Conservation (phyloP, 2,329 filamentous ascomycete species). For the Neurospora sp. region DNA sequence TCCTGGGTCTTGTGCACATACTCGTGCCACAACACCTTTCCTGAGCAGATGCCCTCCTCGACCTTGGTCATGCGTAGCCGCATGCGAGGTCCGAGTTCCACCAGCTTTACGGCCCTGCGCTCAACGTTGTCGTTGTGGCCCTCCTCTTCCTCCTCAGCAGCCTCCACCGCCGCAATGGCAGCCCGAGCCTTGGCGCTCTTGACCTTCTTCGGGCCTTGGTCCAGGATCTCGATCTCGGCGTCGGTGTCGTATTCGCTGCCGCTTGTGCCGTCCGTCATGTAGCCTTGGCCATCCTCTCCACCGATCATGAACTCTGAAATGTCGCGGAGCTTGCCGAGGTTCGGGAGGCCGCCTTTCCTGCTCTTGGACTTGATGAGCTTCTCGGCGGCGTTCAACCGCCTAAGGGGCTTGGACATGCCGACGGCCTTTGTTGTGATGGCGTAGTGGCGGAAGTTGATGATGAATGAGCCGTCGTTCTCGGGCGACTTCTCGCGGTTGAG, state of each 20-base stretch:
- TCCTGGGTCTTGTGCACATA: slow-evolving; percentile 75
- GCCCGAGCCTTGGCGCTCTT: slow-evolving; percentile 41
- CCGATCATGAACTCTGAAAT: slow-evolving; percentile 93
- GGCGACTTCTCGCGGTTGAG: slow-evolving; percentile 65
- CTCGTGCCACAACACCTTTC: slow-evolving; percentile 96
- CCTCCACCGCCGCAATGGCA: slow-evolving; percentile 30
- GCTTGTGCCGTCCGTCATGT: slow-evolving; percentile 74
- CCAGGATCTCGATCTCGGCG: slow-evolving; percentile 81
- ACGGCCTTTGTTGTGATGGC: slow-evolving; percentile 85
- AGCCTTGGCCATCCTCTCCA: slow-evolving; percentile 64
- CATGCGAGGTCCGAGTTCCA: slow-evolving; percentile 88
- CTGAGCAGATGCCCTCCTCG: slow-evolving; percentile 82
- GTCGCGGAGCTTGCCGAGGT: slow-evolving; percentile 82
- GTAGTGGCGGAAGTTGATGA: slow-evolving; percentile 85
- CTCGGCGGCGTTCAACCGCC: slow-evolving; percentile 76
- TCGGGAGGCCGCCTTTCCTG: slow-evolving; percentile 67
- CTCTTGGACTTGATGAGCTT: slow-evolving; percentile 55
- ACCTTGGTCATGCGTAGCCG: slow-evolving; percentile 85
- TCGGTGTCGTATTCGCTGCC: slow-evolving; percentile 92
- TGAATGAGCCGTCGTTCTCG: slow-evolving; percentile 58
- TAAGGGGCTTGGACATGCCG: slow-evolving; percentile 73
- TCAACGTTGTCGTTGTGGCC: slow-evolving; percentile 54
- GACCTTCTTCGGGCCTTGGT: slow-evolving; percentile 53
- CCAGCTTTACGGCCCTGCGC: slow-evolving; percentile 79
- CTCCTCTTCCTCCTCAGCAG: slow-evolving; percentile 32